Evolutionary conservation across 257 asterid species (phyloP).

Genomic region (Asclepias syriaca): DNA sequence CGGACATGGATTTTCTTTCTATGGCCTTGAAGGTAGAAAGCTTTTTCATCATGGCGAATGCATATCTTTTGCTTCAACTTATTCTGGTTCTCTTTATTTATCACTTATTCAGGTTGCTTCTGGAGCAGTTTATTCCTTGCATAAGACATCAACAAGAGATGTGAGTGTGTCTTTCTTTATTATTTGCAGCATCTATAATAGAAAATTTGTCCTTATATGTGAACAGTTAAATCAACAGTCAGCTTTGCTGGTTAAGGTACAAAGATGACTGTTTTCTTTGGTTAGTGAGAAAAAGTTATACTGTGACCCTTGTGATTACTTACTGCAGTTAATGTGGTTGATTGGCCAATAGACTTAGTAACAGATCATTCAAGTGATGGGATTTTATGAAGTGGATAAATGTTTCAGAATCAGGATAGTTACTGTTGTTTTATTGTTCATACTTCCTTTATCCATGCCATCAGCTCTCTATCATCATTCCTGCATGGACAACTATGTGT

Average conservation of each 20-base stretch:
- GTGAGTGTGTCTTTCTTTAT: conserved; percentile 35
- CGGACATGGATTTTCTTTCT: conserved; percentile 83
- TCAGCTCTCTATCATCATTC: background rate
- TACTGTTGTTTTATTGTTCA: background rate
- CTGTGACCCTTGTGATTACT: too few relatives aligned
- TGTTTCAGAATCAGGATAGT: background rate
- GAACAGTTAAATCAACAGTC: background rate
- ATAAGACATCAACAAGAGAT: conserved; percentile 92
- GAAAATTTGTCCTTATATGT: background rate
- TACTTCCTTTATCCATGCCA: background rate
- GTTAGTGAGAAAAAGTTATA: background rate
- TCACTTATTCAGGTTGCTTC: conserved; percentile 72
- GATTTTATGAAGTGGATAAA: background rate
- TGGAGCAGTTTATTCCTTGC: conserved; percentile 89
- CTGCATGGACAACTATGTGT: background rate
- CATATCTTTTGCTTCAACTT: background rate
- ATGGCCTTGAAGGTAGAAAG: conserved; percentile 64
- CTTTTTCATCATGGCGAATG: background rate
- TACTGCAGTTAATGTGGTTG: background rate
- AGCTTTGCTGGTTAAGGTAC: background rate
- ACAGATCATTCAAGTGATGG: background rate
- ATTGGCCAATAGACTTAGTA: background rate
- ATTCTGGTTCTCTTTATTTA: conserved; percentile 15
- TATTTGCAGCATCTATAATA: background rate
- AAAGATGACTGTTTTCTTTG: background rate